phyloP scores from a whole-genome alignment of 768 basidiomycete species.

The Punctularia strigosozonata region DNA sequence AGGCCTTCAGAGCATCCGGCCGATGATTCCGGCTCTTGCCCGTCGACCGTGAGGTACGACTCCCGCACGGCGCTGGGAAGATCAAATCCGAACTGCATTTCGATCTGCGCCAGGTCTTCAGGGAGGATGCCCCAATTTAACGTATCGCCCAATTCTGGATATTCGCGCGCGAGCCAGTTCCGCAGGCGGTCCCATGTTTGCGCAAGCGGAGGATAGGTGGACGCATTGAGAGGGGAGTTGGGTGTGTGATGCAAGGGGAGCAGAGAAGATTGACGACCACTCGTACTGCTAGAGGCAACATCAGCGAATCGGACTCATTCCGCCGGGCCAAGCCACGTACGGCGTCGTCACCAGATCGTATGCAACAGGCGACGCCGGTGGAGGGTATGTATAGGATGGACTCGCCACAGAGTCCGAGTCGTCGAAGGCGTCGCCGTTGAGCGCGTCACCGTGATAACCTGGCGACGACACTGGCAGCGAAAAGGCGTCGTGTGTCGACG shows the following conservation, averaged over 20 bases:
- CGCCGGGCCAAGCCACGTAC: conserved; percentile 20
- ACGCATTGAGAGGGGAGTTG: conserved; percentile 22
- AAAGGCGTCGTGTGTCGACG: conserved; percentile 80
- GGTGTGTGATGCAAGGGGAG: conserved; percentile 58
- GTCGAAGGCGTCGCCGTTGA: conserved; percentile 39
- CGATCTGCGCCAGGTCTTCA: conserved; percentile 68
- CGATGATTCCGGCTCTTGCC: conserved; percentile 86
- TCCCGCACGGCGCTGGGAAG: conserved; percentile 86
- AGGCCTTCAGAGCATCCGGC: conserved; percentile 85
- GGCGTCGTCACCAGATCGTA: conserved; percentile 53
- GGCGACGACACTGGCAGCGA: conserved; percentile 72
- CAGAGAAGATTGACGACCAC: conserved; percentile 37
- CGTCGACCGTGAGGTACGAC: conserved; percentile 79
- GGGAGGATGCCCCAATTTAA: conserved; percentile 86
- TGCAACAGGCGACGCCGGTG: conserved; percentile 36
- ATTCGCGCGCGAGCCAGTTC: conserved; percentile 71
- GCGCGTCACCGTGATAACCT: conserved; percentile 41
- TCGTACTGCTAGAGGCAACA: conserved; percentile 23
- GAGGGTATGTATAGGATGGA: conserved; percentile 69
- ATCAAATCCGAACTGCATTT: conserved; percentile 73
- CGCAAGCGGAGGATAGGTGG: conserved; percentile 64
- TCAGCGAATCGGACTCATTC: not conserved
- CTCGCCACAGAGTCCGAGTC: conserved; percentile 33
- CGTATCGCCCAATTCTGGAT: conserved; percentile 91
- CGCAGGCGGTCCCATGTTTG: conserved; percentile 80